These are phyloP conservation scores for Phytophthora tubulina DNA, from an alignment of 352 stramenopile genomes.

Conservation along the genomic window DNA sequence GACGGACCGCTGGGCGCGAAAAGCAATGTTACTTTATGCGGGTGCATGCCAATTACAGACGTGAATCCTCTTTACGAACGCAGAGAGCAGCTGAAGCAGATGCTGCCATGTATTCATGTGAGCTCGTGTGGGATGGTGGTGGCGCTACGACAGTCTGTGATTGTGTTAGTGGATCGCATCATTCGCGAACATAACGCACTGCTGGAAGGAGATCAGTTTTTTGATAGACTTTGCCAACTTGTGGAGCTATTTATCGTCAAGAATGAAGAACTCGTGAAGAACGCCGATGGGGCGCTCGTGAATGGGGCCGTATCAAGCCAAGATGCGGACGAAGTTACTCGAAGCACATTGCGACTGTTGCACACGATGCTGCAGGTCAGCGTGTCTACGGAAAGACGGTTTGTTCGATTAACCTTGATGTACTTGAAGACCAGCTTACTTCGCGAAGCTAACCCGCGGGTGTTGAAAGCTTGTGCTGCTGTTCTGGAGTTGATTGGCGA, in stretches of 20 bases:
- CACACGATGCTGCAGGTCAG: slow-evolving; percentile 47
- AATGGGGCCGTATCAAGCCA: slow-evolving; percentile 31
- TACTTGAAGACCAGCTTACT: slow-evolving; percentile 47
- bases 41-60: slow-evolving; percentile 54
- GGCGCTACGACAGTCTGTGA: slow-evolving; percentile 45
- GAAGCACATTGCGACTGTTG: slow-evolving; percentile 48
- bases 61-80: slow-evolving; percentile 39
- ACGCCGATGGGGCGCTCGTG: neutral
- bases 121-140: slow-evolving; percentile 51
- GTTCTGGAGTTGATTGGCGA: slow-evolving; percentile 45
- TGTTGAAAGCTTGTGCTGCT: slow-evolving; percentile 25
- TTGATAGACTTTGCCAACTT: slow-evolving; percentile 50
- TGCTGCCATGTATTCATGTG: slow-evolving; percentile 61
- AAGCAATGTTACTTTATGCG: slow-evolving; percentile 47
- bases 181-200: slow-evolving; percentile 44
- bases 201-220: slow-evolving; percentile 44
- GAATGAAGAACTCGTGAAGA: slow-evolving; percentile 40
- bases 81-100: slow-evolving; percentile 54
- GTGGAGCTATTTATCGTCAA: slow-evolving; percentile 50
- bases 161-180: slow-evolving; percentile 43
- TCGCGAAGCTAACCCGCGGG: slow-evolving; percentile 19
- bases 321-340: slow-evolving; percentile 36
- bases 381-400: slow-evolving; percentile 39
- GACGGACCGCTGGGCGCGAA: slow-evolving; percentile 59
- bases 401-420: slow-evolving; percentile 44